A percentile compares a stretch with the other conserved stretches of the same genome.
phyloP scores from a whole-genome alignment of 441 rosid species.

The Theobroma grandiflorum region DNA sequence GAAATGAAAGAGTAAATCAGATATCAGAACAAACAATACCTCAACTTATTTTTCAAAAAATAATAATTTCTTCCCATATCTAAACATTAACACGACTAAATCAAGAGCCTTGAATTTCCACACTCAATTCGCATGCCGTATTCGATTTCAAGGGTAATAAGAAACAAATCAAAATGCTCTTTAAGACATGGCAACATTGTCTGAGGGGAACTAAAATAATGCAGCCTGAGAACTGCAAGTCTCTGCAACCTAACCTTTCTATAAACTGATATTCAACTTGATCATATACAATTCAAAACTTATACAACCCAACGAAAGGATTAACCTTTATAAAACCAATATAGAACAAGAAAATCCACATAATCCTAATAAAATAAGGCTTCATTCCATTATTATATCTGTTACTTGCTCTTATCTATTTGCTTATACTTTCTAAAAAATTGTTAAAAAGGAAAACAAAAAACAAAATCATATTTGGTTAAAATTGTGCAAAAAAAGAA shows the following conservation, averaged over 20 bases:
- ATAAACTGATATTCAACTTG: neutral
- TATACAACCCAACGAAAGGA: neutral
- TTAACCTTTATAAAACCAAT: neutral
- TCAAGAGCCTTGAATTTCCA: constrained; percentile 10
- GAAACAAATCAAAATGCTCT: constrained; percentile 2
- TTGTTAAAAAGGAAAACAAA: neutral
- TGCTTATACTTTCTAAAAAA: neutral
- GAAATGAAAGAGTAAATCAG: constrained; percentile 24
- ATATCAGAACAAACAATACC: constrained; percentile 25
- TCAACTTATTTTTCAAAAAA: neutral
- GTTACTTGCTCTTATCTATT: neutral
- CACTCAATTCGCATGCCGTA: neutral
- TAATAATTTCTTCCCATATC: neutral
- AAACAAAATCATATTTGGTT: neutral
- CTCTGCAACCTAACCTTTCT: neutral
- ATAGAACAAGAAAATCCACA: neutral
- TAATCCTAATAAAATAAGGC: neutral
- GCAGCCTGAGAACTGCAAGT: neutral
- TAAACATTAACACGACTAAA: constrained; percentile 5
- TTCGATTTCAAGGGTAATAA: neutral
- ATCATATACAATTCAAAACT: neutral
- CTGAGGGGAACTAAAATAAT: constrained; percentile 3
- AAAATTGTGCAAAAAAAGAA: neutral
- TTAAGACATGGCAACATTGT: neutral
- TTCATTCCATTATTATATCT: neutral